Percentiles rank a stretch among this genome's conserved stretches.
Conservation (phyloP, 1,139 yeast species). For the Geotrichum bryndzae region DNA sequence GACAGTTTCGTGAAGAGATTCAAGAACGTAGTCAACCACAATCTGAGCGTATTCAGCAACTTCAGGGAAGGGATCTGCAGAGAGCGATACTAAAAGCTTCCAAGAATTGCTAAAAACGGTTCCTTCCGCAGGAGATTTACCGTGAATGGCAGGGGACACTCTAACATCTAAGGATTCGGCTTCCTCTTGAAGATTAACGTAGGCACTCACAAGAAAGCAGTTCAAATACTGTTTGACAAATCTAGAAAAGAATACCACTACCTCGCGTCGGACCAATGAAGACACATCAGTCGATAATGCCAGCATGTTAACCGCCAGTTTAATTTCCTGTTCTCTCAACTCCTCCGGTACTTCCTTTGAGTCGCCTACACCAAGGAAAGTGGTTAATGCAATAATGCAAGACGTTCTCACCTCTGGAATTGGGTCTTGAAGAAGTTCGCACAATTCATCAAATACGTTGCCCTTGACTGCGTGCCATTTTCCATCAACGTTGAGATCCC, state of each 20-base stretch:
- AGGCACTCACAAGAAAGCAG: conserved; percentile 82
- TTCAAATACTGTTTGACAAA: conserved; percentile 65
- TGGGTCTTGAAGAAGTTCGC: conserved; percentile 67
- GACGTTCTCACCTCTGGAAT: conserved; percentile 95
- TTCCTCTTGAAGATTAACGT: conserved; percentile 79
- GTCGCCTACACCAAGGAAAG: conserved; percentile 51
- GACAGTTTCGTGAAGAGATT: conserved; percentile 56
- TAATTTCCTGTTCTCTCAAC: conserved; percentile 40
- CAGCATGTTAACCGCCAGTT: conserved; percentile 43
- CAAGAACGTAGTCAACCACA: conserved; percentile 68
- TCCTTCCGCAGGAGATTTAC: conserved; percentile 39
- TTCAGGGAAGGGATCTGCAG: conserved; percentile 87
- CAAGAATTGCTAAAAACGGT: conserved; percentile 83
- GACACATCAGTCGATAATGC: conserved; percentile 75
- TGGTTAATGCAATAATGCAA: conserved; percentile 65
- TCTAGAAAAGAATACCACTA: conserved; percentile 68
- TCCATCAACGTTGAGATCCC: conserved; percentile 70
- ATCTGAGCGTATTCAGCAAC: conserved; percentile 69
- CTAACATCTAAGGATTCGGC: conserved; percentile 55
- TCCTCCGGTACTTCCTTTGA: conserved; percentile 27
- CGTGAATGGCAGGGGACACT: conserved; percentile 42
- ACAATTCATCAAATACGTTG: conserved; percentile 53
- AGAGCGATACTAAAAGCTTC: conserved; percentile 72
- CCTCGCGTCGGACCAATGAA: conserved; percentile 79
- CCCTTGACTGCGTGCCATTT: conserved; percentile 66